Conservation (phyloP, 768 basidiomycete species). For the Russula sp. region DNA sequence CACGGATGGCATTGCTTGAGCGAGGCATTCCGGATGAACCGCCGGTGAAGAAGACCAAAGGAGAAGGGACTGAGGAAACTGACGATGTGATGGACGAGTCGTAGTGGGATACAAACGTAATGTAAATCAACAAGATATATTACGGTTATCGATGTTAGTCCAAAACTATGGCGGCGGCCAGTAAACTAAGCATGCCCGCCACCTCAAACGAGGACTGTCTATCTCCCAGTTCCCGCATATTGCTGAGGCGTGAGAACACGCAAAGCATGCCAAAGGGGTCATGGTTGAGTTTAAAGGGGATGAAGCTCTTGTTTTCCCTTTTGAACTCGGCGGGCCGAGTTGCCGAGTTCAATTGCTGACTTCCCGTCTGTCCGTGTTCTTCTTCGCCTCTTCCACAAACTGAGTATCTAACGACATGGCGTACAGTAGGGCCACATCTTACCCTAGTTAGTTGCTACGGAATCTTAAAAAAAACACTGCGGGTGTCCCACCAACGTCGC, state of each 20-base stretch:
- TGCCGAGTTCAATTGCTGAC: neutral
- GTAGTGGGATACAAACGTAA: neutral
- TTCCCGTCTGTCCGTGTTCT: too few relatives aligned
- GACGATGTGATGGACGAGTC: conserved; percentile 16
- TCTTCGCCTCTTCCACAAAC: too few relatives aligned
- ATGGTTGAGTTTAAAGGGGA: conserved; percentile 16
- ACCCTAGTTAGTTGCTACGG: too few relatives aligned
- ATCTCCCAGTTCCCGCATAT: conserved; percentile 19
- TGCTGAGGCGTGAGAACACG: neutral
- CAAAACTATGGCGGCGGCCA: conserved; percentile 23
- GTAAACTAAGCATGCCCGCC: conserved; percentile 7
- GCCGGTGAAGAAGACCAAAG: conserved; percentile 6
- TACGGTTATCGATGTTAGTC: conserved; percentile 8
- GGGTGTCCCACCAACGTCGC: too few relatives aligned
- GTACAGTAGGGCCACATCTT: too few relatives aligned
- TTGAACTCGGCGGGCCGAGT: neutral
- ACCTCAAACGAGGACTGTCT: conserved; percentile 25
- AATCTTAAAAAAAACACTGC: too few relatives aligned
- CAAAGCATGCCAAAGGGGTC: conserved; percentile 13
- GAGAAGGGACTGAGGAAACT: neutral
- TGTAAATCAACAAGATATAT: neutral
- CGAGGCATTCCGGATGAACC: conserved; percentile 1
- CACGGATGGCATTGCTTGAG: conserved; percentile 22
- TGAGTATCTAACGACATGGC: too few relatives aligned
- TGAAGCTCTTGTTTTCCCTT: too few relatives aligned